Percentiles rank a stretch among this genome's conserved stretches.
Evolutionary conservation across 2,329 filamentous ascomycete genomes (phyloP).

Genomic region (Epichloe bromicola): DNA sequence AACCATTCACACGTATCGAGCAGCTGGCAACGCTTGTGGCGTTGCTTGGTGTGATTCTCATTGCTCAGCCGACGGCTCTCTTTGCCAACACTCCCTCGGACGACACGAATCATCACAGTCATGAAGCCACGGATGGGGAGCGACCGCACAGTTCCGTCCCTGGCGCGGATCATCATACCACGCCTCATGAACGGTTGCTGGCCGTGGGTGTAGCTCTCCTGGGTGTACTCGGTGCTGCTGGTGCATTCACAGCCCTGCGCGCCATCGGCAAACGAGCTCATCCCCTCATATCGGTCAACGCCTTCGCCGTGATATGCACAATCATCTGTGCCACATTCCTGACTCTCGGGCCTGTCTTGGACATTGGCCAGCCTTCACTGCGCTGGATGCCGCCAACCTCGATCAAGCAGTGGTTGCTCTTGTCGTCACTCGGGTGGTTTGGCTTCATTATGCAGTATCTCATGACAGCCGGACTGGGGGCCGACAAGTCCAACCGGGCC

Average conservation of each 20-base stretch:
- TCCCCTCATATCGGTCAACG: slow-evolving; percentile 74
- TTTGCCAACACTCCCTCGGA: slow-evolving; percentile 22
- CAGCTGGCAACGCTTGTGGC: slow-evolving; percentile 65
- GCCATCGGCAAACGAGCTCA: slow-evolving; percentile 72
- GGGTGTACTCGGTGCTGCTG: slow-evolving; percentile 63
- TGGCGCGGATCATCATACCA: slow-evolving; percentile 27
- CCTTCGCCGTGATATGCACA: slow-evolving; percentile 61
- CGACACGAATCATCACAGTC: not conserved
- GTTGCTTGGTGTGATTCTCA: slow-evolving; percentile 67
- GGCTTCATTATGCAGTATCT: slow-evolving; percentile 81
- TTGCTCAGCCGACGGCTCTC: slow-evolving; percentile 56
- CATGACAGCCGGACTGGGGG: slow-evolving; percentile 62
- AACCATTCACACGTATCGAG: slow-evolving; percentile 67
- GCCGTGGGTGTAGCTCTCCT: slow-evolving; percentile 62
- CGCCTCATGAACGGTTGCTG: slow-evolving; percentile 50
- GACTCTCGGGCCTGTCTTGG: slow-evolving; percentile 31
- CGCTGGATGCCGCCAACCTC: slow-evolving; percentile 28
- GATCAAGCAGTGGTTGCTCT: slow-evolving; percentile 47
- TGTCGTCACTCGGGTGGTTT: slow-evolving; percentile 55
- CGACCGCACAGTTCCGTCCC: slow-evolving; percentile 9
- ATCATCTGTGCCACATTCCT: slow-evolving; percentile 53
- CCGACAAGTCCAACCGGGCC: slow-evolving; percentile 51
- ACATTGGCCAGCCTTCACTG: slow-evolving; percentile 33
- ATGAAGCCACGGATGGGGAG: not conserved
- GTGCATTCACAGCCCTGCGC: slow-evolving; percentile 62